Evolutionary conservation across 2,329 filamentous ascomycete species (phyloP), one percentile per base, ranked within the genome.

Genomic region (Cladophialophora psammophila): DNA sequence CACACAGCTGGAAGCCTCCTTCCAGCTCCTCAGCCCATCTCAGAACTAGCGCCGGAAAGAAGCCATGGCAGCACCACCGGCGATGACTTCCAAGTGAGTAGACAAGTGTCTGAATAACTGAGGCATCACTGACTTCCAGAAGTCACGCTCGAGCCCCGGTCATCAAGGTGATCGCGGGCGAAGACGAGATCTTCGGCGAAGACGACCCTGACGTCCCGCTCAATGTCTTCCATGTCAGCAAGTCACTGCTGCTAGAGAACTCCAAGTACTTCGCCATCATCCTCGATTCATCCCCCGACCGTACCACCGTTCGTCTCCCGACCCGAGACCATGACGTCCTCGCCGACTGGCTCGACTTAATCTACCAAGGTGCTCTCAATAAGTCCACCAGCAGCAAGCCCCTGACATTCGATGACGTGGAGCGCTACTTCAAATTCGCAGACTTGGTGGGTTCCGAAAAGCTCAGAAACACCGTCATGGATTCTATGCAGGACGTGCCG

Each of bases 141-240:
- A 67, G 65, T 10, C 65, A 67, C 35, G 57, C 61, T 53, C 65
- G 53, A 20, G 58, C 56, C 15, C 65, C 61, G 9, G 48, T 58
- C 38, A 62, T 67, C 61, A 67, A 61, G 34, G 34, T 67, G 40
- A 38, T 67, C 42, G 42, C 60, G 12, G 57, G 61, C 32, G 48
- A 63, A 20, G 31, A 54, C 10, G 62, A 62, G 18, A 26, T 61
- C 31, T 64, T 57, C 35, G 53, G 35, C 42, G 48, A 57, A 32
- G 53, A 56, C 15, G 53, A 52, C 6, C 10, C 40, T 26, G 54
- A 52, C 15, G 20, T 45, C 6, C 58, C 54, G n/a, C 18, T 52
- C 34, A 68, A 65, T 35, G 66, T 68, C 42, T 68, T 68, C 62
- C 62, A 68, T 18, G 54, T 68, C 35, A 59, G 58, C 66, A 58